Conservation (phyloP, 148 eudicot genomes). For the Camellia granthamiana region DNA sequence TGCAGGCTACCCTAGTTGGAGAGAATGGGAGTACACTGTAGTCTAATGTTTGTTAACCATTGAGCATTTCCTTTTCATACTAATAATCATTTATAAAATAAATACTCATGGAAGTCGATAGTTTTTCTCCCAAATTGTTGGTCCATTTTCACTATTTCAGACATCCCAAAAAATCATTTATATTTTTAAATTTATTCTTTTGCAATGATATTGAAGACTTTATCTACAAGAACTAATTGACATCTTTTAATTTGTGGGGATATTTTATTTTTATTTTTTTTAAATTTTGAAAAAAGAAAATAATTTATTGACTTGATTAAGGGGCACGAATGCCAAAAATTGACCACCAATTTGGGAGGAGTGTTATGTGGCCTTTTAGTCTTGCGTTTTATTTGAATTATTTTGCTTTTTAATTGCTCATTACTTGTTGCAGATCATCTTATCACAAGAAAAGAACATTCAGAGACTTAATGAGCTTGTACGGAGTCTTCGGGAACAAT, state of each 20-base stretch:
- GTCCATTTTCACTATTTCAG: background rate
- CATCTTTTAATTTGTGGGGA: background rate
- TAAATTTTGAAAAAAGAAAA: too few relatives aligned
- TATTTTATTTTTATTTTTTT: too few relatives aligned
- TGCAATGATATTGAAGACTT: too few relatives aligned
- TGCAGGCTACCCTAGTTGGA: too few relatives aligned
- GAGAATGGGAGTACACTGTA: too few relatives aligned
- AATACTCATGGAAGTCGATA: background rate
- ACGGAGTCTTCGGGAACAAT: constrained; percentile 59
- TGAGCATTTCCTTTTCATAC: background rate
- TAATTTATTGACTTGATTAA: too few relatives aligned
- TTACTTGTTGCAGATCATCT: constrained; percentile 56
- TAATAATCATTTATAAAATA: background rate
- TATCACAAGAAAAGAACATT: constrained; percentile 91
- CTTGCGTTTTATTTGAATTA: background rate
- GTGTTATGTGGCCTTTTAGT: background rate
- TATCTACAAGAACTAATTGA: too few relatives aligned
- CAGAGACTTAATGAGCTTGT: constrained; percentile 78
- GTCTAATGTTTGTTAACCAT: background rate
- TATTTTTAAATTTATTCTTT: too few relatives aligned
- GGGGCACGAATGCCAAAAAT: too few relatives aligned
- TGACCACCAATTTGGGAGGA: too few relatives aligned
- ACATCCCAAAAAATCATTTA: too few relatives aligned
- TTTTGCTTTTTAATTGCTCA: background rate
- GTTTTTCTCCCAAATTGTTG: background rate